phyloP scores from a whole-genome alignment of 495 filamentous ascomycete species.

The Wilcoxina mikolae region DNA sequence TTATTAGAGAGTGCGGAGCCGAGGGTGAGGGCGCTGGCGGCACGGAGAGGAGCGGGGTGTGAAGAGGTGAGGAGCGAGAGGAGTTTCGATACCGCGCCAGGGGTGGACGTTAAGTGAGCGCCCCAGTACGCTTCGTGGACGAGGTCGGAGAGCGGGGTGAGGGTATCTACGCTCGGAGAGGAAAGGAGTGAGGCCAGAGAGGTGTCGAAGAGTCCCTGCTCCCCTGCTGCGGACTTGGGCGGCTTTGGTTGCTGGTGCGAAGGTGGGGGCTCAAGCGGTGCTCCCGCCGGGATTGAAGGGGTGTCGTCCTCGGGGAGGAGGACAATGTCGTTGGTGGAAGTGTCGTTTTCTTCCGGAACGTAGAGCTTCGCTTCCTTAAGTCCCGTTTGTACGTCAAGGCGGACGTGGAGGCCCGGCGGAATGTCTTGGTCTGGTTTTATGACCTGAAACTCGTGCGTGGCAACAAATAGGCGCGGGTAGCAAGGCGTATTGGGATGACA shows the following conservation, averaged over 20 bases:
- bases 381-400: conserved; percentile 48
- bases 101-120: conserved; percentile 42
- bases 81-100: conserved; percentile 25
- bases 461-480: conserved; percentile 47
- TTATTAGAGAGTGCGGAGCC: conserved; percentile 48
- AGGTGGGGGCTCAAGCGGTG: conserved; percentile 26
- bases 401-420: conserved; percentile 47
- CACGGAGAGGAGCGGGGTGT: conserved; percentile 25
- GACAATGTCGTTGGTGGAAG: conserved; percentile 30
- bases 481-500: conserved; percentile 46
- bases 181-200: conserved; percentile 34
- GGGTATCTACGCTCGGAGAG: neutral
- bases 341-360: conserved; percentile 34
- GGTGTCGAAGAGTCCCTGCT: conserved; percentile 32
- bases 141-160: conserved; percentile 36
- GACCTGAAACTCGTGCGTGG: conserved; percentile 46
- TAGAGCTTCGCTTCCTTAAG: conserved; percentile 48
- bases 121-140: conserved; percentile 57
- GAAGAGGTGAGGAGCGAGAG: conserved; percentile 13
- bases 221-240: conserved; percentile 12
- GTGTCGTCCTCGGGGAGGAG: conserved; percentile 30
- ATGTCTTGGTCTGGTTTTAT: conserved; percentile 49
- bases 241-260: conserved; percentile 7
- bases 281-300: conserved; percentile 29
- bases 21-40: conserved; percentile 39